Conservation (phyloP, 495 filamentous ascomycete species). For the Trypethelium eluteriae region DNA sequence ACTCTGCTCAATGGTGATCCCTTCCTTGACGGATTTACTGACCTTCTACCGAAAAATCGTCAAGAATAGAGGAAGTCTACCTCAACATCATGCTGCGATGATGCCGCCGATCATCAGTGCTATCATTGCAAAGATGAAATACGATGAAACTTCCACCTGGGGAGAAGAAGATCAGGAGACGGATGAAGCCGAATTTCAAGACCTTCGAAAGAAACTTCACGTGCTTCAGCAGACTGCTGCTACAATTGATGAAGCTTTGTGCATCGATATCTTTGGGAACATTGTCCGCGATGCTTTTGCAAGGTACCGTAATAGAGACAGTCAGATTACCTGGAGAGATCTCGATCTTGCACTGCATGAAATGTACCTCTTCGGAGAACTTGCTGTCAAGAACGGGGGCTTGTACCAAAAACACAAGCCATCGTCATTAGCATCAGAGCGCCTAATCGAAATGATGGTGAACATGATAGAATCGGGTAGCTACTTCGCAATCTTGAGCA, state of each 20-base stretch:
- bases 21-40: constrained; percentile 81
- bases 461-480: constrained; percentile 90
- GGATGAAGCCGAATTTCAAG: constrained; percentile 97
- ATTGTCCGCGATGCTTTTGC: constrained; percentile 78
- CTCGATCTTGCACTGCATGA: constrained; percentile 93
- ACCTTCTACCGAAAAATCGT: constrained; percentile 75
- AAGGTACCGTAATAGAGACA: constrained; percentile 58
- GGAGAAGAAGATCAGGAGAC: constrained; percentile 89
- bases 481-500: background rate
- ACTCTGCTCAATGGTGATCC: constrained; percentile 88
- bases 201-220: constrained; percentile 79
- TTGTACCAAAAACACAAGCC: constrained; percentile 75
- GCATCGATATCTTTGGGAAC: constrained; percentile 73
- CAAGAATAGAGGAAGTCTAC: constrained; percentile 51
- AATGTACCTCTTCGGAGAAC: constrained; percentile 92
- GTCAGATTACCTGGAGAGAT: constrained; percentile 85
- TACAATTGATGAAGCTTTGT: constrained; percentile 72
- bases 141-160: constrained; percentile 90
- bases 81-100: constrained; percentile 63
- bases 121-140: constrained; percentile 90
- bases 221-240: constrained; percentile 85
- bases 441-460: constrained; percentile 80
- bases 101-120: constrained; percentile 81
- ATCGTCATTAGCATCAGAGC: constrained; percentile 62
- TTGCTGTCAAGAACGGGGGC: constrained; percentile 75